Base-by-base conservation (phyloP, 148 eudicot genomes). In the Dysphania ambrosioides region DNA sequence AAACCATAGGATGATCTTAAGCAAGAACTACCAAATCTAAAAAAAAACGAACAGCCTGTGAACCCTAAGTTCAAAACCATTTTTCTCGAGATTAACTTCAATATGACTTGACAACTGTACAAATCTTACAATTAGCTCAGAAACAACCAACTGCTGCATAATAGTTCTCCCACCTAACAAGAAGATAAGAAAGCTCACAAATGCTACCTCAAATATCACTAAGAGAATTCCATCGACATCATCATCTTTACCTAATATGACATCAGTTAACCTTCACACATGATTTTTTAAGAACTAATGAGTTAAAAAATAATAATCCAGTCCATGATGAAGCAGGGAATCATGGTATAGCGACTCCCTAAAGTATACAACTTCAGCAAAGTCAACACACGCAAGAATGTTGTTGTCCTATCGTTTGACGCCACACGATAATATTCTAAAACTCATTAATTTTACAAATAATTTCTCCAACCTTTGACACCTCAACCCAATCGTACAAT, bases 391-490 rank as follows among this genome's bases (percentile, higher is more conserved):
- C 30, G 2, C 63, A 6, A 26, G 8, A 23, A 66, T 38, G 30
- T 36, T 23, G 10, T n/a, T 8, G 2, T 66, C n/a, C 36, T 42
- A 62, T 12, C 18, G 15, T 27, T 27, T 44, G 11, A 62, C 41
- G 24, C 21, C 47, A 47, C 68, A 61, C 44, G 12, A 8, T 26
- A 31, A 30, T n/a, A n/a, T n/a, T 44, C 41, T 19, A 70, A 8
- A 13, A 32, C 58, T 53, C 11, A 23, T 26, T 16, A 75, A 51
- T 26, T 75, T 9, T n/a, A 56, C 72, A 13, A 36, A 57, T 34
- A 7, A 75, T 36, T 36, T 26, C 36, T 51, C 70, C 24, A 66
- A 2, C 36, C 31, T 24, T 66, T 66, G 78, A 66, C 64, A 53
- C 35, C 29, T 60, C 71, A 66, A 68, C 38, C n/a, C n/a, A n/a